Base-by-base conservation (phyloP, 805 yeast genomes). In the Kazachstania bromeliacearum region DNA sequence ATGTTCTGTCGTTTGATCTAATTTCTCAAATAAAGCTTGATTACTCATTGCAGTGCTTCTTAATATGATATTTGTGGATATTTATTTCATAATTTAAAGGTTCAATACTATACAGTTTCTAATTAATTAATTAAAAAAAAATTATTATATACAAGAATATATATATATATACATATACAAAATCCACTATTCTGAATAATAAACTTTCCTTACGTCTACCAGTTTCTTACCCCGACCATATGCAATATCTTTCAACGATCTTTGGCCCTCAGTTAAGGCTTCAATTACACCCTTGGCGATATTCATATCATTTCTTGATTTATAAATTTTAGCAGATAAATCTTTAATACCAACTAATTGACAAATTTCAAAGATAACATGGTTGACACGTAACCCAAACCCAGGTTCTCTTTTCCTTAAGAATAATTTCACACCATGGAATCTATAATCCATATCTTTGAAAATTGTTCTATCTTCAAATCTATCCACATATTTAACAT, bases 321-420 rank as follows among this genome's bases (percentile, higher is more conserved):
- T 80, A 68, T 82, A 85, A 33, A 89, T 83, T 56, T 89, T 89
- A 4, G 94, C 96, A 50, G 87, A 75, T 51, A 92, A 66, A 63
- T 92, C 98, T 60, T 81, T 83, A 59, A 92, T 85, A 44, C 98
- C 98, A 1, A 88, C 95, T 40, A 87, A 77, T 57, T 81, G 83
- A 60, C 96, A 88, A 40, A 92, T 76, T 64, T 87, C 96, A 51
- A 79, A 85, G 44, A 92, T 78, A 59, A 80, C 75, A 46, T 84
- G 94, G 63, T 88, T 88, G 31, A 87, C 95, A 50, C 96, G 73
- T 41, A 92, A 70, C 15, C 98, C 98, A 44, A 81, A 81, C 51
- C 96, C 97, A 1, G 95, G 79, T 17, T 95, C 92, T 1, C 95
- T 88, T 3, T 94, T 75, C 56, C 87, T 75, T 51, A 92, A 66